These are phyloP conservation scores for Microstroma glucosiphilum DNA, from an alignment of 1,284 basidiomycete genomes.

Conservation along the genomic window DNA sequence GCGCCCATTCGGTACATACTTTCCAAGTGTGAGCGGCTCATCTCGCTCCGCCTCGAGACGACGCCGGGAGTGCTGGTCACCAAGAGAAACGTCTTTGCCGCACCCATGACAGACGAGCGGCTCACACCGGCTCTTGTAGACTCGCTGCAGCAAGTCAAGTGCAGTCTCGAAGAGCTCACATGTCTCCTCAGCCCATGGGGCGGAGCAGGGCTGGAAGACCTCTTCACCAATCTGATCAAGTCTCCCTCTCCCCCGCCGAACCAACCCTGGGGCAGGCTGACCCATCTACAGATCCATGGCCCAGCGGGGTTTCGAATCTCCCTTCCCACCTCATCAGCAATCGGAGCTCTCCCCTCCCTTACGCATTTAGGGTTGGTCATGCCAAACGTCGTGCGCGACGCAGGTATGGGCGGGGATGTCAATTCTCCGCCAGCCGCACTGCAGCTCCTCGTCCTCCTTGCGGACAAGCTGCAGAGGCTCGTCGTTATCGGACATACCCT, in stretches of 20 bases:
- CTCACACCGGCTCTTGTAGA: no score
- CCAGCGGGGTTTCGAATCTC: conserved; percentile 1
- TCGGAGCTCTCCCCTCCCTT: not conserved
- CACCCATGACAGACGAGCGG: no score
- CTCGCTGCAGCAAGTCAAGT: not conserved
- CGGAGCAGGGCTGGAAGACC: not conserved
- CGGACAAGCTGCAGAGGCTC: not conserved
- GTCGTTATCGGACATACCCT: not conserved
- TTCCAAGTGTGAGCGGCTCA: no score
- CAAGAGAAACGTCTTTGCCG: no score
- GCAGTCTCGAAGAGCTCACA: not conserved
- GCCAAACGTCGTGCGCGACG: not conserved
- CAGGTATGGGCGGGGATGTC: not conserved
- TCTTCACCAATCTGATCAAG: not conserved
- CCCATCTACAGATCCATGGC: conserved; percentile 1
- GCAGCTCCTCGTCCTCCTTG: not conserved
- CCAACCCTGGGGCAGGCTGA: not conserved
- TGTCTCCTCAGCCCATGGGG: conserved; percentile 3
- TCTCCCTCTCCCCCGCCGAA: not conserved
- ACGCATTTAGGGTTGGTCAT: not conserved
- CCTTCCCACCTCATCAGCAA: not conserved
- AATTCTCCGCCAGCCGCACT: not conserved
- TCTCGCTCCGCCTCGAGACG: no score
- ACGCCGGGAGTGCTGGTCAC: no score
- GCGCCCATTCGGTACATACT: no score